phyloP scores from a whole-genome alignment of 352 stramenopile genomes.

The Elongisporangium anandrum region DNA sequence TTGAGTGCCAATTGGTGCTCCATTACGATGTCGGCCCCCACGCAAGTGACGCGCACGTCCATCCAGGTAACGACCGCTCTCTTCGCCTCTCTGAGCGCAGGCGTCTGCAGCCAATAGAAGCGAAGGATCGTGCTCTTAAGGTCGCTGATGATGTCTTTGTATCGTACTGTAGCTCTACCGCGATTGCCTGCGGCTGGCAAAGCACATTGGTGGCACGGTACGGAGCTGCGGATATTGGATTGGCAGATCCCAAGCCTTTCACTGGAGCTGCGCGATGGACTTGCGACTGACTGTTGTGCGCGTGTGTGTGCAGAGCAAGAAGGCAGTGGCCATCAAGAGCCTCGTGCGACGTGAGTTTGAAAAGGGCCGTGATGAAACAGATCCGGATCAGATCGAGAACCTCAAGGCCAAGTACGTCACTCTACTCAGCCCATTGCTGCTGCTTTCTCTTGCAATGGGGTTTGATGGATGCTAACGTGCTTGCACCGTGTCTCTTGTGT shows the following conservation, averaged over 20 bases:
- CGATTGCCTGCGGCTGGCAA: constrained; percentile 79
- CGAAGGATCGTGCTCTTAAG: neutral
- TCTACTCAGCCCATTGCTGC: neutral
- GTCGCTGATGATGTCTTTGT: neutral
- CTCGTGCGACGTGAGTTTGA: constrained; percentile 78
- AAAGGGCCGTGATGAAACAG: constrained; percentile 69
- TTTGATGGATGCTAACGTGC: neutral
- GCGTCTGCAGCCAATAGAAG: neutral
- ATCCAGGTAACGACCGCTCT: constrained; percentile 39
- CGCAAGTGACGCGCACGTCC: constrained; percentile 70
- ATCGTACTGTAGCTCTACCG: constrained; percentile 57
- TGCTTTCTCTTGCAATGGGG: too few relatives aligned
- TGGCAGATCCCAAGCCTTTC: too few relatives aligned
- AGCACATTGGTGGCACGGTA: constrained; percentile 85
- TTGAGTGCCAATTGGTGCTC: neutral
- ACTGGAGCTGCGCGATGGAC: too few relatives aligned
- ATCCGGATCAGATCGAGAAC: constrained; percentile 77
- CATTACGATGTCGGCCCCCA: constrained; percentile 33
- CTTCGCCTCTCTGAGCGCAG: neutral
- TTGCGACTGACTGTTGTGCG: constrained; percentile 2
- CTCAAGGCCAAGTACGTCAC: constrained; percentile 77
- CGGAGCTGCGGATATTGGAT: constrained; percentile 5
- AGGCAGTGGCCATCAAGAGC: constrained; percentile 66
- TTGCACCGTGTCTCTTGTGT: constrained; percentile 7
- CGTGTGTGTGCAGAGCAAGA: constrained; percentile 59